Evolutionary conservation across 306 rosid genomes (phyloP), one percentile per base, ranked within the genome.

Genomic region (Acacia acuminata): DNA sequence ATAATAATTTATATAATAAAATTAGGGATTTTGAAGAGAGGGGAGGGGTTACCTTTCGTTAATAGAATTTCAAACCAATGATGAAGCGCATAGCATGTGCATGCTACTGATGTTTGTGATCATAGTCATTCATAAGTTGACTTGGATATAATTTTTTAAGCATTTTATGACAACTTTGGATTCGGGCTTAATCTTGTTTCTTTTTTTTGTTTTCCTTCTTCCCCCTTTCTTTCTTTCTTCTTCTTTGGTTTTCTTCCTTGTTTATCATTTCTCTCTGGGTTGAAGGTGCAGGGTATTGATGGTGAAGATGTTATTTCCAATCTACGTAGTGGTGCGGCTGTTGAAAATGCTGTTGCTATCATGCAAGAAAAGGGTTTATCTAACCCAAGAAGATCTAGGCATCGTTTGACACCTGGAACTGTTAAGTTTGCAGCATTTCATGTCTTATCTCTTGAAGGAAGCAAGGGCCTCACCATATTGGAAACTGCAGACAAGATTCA

Each of bases 371-470:
- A 88, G 80, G 94, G 97, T 15, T 79, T 93, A 58, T 86, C 90
- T 55, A 90, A 86, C 74, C 86, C 83, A 40, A 88, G 91, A 86
- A 88, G 88, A 78, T 86, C 94, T 56, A 87, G 93, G 86, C 97
- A 90, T 84, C 80, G 87, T 4, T 85, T 93, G 90, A 91, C 97
- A 13, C 93, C 96, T 61, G 97, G 97, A 81, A 93, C 97, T 77
- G 96, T 91, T 38, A 93, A 93, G 73, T 93, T 87, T 86, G 97
- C 97, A 65, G 97, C 94, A 78, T 93, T 91, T 89, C 94, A 93
- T 81, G 97, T 93, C 71, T 96, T 93, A 27, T 88, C 97, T 58
- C 84, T 93, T 19, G 97, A 93, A 87, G 97, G 94, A 85, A 89
- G 88, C 78, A 82, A 78, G 65, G 97, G 97, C 75, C 92, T 93